Base-by-base conservation (phyloP, 805 yeast species). In the Candida xyloterini region DNA sequence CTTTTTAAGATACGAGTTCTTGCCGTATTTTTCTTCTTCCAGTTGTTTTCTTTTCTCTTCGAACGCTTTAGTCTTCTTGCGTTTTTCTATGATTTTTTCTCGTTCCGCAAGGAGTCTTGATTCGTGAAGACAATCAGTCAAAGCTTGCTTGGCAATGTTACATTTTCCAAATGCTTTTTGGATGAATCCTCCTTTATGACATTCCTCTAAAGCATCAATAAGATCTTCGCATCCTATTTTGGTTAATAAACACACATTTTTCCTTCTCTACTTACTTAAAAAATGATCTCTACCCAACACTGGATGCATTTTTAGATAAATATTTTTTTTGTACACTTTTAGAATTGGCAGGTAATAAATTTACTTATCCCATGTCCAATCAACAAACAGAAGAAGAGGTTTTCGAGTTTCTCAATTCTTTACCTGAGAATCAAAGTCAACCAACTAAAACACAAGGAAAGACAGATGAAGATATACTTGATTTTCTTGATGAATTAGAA, bases 181-280 rank as follows among this genome's bases (percentile, higher is more conserved):
- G 44, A 84, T 51, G 50, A 80, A 83, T 40, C 80, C 83, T 39
- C 72, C 72, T 43, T 78, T 73, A 55, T 90, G 96, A 59, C 99
- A 91, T 57, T 86, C 82, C 53, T 91, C 95, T 5, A 91, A 73
- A 0, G 95, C 96, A 46, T 82, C 81, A 60, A 93, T 88, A 28
- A 88, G 73, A 46, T 82, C 85, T 37, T 76, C 79, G 62, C 99
- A 91, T 14, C 84, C 84, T 74, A 42, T 18, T 18, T 9, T 15
- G 38, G 38, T 27, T 29, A 28, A 38, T 10, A 4, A 11, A 10
- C n/a, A 5, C 25, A 11, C 20, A 5, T 4, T 4, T 21, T 10
- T 8, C 7, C 25, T 13, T 5, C 24, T 28, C 4, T 15, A 59
- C 64, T 35, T 43, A 60, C 65, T 51, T 41, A 52, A 38, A 43